These are phyloP conservation scores for Monascus purpureus DNA, from an alignment of 495 filamentous ascomycete genomes.

Conservation along the genomic window DNA sequence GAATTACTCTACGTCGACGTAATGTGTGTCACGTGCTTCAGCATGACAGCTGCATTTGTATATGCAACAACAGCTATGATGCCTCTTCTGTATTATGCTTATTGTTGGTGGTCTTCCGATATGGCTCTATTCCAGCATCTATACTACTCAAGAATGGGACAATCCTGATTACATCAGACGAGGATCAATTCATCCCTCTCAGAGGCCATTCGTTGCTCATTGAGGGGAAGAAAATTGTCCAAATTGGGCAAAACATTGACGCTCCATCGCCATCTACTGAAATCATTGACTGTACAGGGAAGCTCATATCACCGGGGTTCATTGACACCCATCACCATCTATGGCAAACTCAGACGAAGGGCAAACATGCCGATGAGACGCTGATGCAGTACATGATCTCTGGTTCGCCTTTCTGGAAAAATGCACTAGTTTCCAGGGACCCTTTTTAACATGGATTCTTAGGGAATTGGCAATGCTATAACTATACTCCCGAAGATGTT, in stretches of 20 bases:
- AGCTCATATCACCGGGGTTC: constrained; percentile 39
- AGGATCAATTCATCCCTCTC: neutral
- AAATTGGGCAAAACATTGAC: constrained; percentile 4
- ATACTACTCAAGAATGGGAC: constrained; percentile 2
- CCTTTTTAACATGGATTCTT: neutral
- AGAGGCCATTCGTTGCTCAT: constrained; percentile 7
- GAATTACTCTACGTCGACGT: too few species aligned
- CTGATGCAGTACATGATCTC: constrained; percentile 20
- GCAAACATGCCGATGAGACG: constrained; percentile 13
- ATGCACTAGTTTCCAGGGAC: neutral
- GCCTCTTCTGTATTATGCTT: too few species aligned
- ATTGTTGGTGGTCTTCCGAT: too few species aligned
- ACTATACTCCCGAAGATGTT: constrained; percentile 25
- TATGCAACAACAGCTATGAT: too few species aligned
- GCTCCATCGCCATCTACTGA: constrained; percentile 5
- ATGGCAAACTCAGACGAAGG: constrained; percentile 34
- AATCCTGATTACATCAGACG: neutral
- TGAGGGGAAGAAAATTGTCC: constrained; percentile 7
- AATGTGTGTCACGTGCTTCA: too few species aligned
- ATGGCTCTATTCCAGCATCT: constrained; percentile 1
- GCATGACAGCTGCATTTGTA: too few species aligned
- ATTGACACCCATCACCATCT: constrained; percentile 40
- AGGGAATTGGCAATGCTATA: constrained; percentile 12
- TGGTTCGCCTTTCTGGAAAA: constrained; percentile 6
- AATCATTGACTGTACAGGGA: constrained; percentile 30